phyloP scores from a whole-genome alignment of 768 basidiomycete genomes.

The Suillus fuscotomentosus region DNA sequence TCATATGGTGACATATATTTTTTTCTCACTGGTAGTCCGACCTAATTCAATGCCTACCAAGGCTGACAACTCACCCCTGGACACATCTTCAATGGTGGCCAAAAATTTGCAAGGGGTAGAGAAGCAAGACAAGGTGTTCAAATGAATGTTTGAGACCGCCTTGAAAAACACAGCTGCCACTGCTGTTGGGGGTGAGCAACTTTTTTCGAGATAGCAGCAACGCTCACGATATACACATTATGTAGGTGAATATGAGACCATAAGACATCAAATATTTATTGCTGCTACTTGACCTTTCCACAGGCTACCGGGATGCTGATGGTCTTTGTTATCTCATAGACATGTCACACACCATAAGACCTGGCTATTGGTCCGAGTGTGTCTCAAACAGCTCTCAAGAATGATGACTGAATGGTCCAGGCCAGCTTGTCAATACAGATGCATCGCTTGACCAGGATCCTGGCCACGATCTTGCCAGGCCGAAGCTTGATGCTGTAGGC shows the following conservation, averaged over 20 bases:
- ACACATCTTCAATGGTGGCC: constrained; percentile 8
- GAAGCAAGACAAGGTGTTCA: constrained; percentile 7
- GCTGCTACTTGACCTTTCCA: not conserved
- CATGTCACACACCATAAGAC: too few species aligned
- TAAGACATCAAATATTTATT: not conserved
- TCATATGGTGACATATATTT: constrained; percentile 3
- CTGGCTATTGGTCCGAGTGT: too few species aligned
- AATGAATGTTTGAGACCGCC: constrained; percentile 6
- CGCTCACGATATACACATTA: too few species aligned
- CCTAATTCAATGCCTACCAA: not conserved
- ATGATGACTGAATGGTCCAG: too few species aligned
- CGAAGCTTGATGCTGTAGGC: too few species aligned
- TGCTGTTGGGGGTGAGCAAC: constrained; percentile 11
- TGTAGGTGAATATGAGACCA: constrained; percentile 10
- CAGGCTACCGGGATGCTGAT: constrained; percentile 12
- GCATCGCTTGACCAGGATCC: too few species aligned
- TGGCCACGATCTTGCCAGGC: too few species aligned
- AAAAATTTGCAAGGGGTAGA: constrained; percentile 15
- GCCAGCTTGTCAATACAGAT: too few species aligned
- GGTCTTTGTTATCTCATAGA: constrained; percentile 5
- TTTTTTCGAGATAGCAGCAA: too few species aligned
- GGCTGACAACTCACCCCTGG: not conserved
- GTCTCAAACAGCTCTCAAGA: too few species aligned
- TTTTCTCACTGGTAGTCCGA: too few species aligned
- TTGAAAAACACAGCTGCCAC: constrained; percentile 12